phyloP scores from a whole-genome alignment of 202 grass and related monocot genomes.

The Brachypodium distachyon region DNA sequence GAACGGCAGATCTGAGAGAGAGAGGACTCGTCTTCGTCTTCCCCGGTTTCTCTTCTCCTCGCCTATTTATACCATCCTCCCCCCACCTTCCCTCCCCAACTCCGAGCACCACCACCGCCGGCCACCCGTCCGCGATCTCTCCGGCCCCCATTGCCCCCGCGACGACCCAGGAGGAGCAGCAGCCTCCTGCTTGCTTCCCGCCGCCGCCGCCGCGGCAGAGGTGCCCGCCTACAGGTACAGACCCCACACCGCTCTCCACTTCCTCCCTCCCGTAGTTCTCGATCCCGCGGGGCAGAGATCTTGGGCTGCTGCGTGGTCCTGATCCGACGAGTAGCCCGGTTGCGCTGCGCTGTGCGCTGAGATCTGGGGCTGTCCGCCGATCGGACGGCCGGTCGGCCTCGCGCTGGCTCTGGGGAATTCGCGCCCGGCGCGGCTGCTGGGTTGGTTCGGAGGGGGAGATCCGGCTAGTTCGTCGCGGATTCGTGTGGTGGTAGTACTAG shows the following conservation, averaged over 20 bases:
- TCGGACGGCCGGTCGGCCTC: no score
- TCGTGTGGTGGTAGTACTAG: not conserved
- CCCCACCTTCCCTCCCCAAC: no score
- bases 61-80: not conserved
- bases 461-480: not conserved
- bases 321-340: not conserved
- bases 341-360: not conserved
- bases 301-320: not conserved
- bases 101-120: not conserved
- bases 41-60: conserved; percentile 5
- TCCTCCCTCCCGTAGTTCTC: not conserved
- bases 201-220: no score
- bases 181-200: not conserved
- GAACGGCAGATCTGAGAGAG: conserved; percentile 4
- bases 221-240: no score
- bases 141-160: not conserved
- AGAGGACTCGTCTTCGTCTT: not conserved
- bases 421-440: no score
- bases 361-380: not conserved
- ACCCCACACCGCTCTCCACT: not conserved
- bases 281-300: not conserved
- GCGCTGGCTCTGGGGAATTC: no score
- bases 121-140: not conserved
- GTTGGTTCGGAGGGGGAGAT: not conserved
- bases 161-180: not conserved